Percentiles rank a stretch among this genome's conserved stretches.
Conservation (phyloP, 169 alveolate species). For the Blepharisma undulans region DNA sequence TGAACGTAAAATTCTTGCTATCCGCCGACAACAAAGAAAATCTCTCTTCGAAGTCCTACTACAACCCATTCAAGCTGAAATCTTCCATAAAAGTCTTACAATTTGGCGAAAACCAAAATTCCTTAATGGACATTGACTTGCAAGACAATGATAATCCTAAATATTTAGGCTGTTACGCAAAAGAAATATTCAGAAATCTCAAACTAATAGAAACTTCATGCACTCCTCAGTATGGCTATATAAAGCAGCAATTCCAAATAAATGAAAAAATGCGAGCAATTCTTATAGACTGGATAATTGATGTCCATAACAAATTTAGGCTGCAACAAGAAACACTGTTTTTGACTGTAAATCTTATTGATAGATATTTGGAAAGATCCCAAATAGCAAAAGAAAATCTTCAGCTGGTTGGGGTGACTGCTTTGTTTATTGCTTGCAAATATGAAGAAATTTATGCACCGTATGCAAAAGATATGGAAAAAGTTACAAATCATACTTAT, state of each 20-base stretch:
- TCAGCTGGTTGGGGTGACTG: constrained; percentile 80
- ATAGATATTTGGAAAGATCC: constrained; percentile 54
- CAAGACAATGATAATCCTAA: not conserved
- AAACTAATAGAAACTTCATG: not conserved
- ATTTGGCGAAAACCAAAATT: not conserved
- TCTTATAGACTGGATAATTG: constrained; percentile 84
- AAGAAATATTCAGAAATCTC: not conserved
- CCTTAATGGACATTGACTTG: not conserved
- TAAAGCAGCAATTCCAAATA: constrained; percentile 63
- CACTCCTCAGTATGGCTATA: constrained; percentile 26
- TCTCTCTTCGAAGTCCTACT: not conserved
- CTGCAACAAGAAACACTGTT: constrained; percentile 76
- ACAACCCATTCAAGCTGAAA: not conserved
- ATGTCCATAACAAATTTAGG: constrained; percentile 75
- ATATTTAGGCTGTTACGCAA: not conserved
- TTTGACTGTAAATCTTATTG: constrained; percentile 74
- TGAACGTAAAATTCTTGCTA: not conserved
- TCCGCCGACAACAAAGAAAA: not conserved
- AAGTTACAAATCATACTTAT: constrained; percentile 63
- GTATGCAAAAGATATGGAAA: constrained; percentile 53
- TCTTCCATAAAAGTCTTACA: not conserved
- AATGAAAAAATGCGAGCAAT: constrained; percentile 79
- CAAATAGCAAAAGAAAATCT: constrained; percentile 54
- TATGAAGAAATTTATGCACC: constrained; percentile 82
- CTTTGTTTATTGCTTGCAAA: constrained; percentile 75